These are phyloP conservation scores for Tilletia setariae DNA, from an alignment of 1,284 basidiomycete genomes.

Conservation along the genomic window DNA sequence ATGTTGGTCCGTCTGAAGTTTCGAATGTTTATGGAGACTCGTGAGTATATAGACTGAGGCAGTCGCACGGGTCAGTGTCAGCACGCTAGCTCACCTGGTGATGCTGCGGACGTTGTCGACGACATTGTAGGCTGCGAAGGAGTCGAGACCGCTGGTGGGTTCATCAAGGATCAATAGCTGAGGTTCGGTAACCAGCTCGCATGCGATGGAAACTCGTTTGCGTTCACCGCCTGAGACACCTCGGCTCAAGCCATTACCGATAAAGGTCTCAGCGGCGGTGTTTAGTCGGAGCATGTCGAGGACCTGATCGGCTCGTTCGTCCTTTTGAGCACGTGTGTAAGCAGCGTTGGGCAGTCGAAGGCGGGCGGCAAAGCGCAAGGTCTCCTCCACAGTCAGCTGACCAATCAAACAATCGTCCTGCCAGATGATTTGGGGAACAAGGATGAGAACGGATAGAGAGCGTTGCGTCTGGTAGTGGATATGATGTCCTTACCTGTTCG, in stretches of 20 bases:
- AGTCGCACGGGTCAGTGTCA: neutral
- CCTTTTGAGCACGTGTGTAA: slow-evolving; percentile 29
- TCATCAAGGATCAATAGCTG: slow-evolving; percentile 39
- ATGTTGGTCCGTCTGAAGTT: neutral
- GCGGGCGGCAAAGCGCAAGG: slow-evolving; percentile 19
- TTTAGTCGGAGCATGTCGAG: slow-evolving; percentile 38
- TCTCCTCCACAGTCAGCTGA: slow-evolving; percentile 21
- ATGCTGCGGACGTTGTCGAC: slow-evolving; percentile 30
- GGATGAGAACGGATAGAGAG: no score
- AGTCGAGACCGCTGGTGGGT: slow-evolving; percentile 37
- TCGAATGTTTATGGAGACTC: no score
- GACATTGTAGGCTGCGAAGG: slow-evolving; percentile 32
- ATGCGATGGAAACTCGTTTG: slow-evolving; percentile 33
- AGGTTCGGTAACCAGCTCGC: slow-evolving; percentile 33
- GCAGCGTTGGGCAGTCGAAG: slow-evolving; percentile 23
- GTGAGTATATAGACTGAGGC: neutral
- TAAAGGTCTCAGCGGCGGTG: slow-evolving; percentile 31
- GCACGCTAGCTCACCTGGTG: slow-evolving; percentile 12
- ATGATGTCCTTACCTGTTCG: slow-evolving; percentile 15
- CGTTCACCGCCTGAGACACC: slow-evolving; percentile 41
- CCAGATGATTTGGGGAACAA: no score
- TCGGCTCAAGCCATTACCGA: slow-evolving; percentile 25
- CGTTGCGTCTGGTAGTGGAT: no score
- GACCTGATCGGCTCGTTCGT: slow-evolving; percentile 34
- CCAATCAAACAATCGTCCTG: slow-evolving; percentile 20